These are phyloP conservation scores for Termitomyces sp. DNA, from an alignment of 768 basidiomycete genomes.

Conservation along the genomic window DNA sequence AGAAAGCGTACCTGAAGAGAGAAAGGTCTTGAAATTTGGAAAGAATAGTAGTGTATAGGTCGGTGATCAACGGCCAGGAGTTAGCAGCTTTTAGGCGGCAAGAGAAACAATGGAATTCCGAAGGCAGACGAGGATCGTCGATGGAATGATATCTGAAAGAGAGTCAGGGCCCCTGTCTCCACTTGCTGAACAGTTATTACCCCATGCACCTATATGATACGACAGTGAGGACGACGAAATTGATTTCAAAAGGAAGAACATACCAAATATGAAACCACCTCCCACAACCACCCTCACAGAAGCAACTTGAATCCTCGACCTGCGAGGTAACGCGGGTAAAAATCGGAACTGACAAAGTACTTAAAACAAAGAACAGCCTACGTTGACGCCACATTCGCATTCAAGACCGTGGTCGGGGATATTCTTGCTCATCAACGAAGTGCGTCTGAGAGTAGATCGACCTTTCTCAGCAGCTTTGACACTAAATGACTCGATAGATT, in stretches of 20 bases:
- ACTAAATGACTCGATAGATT: slow-evolving; percentile 36
- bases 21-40: slow-evolving; percentile 65
- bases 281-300: slow-evolving; percentile 70
- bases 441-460: slow-evolving; percentile 12
- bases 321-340: slow-evolving; percentile 18
- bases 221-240: neutral
- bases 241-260: slow-evolving; percentile 10
- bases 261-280: slow-evolving; percentile 78
- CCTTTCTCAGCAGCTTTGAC: slow-evolving; percentile 8
- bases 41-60: slow-evolving; percentile 52
- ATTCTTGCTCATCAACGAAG: neutral
- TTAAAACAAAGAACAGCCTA: slow-evolving; percentile 29
- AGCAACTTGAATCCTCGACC: slow-evolving; percentile 50
- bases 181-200: slow-evolving; percentile 20
- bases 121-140: slow-evolving; percentile 52
- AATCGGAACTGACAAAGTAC: neutral
- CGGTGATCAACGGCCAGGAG: slow-evolving; percentile 65
- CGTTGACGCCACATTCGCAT: slow-evolving; percentile 68
- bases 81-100: slow-evolving; percentile 64
- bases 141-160: slow-evolving; percentile 53
- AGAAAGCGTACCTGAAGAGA: slow-evolving; percentile 50
- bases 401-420: slow-evolving; percentile 37
- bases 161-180: neutral
- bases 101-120: slow-evolving; percentile 65
- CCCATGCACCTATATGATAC: slow-evolving; percentile 52